A percentile compares a stretch with the other conserved stretches of the same genome.
Evolutionary conservation across 768 basidiomycete species (phyloP).

Genomic region (Inosperma sp.): DNA sequence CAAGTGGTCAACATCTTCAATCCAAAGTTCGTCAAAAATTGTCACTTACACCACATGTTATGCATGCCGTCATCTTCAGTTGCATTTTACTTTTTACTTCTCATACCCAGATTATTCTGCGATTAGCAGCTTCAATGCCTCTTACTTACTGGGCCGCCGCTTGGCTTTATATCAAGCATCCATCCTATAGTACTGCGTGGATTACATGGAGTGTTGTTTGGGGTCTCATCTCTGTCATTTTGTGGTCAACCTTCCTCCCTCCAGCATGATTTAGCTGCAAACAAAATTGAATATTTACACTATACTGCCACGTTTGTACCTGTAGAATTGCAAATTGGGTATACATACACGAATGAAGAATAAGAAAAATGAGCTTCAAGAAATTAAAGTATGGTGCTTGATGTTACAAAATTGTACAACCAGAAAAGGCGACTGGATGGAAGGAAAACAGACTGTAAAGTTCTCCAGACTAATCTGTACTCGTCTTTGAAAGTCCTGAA

Average conservation of each 20-base stretch:
- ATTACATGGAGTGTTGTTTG: constrained; percentile 75
- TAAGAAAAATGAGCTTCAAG: too few relatives aligned
- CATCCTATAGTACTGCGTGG: constrained; percentile 55
- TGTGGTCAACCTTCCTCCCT: constrained; percentile 85
- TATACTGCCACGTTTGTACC: constrained; percentile 10
- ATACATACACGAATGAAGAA: neutral
- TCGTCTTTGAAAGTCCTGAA: neutral
- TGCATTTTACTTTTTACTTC: constrained; percentile 68
- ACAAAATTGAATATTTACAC: too few relatives aligned
- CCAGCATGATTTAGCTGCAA: too few relatives aligned
- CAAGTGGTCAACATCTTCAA: neutral
- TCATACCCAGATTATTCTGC: constrained; percentile 83
- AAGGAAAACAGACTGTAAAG: too few relatives aligned
- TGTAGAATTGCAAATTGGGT: neutral
- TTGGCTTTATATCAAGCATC: constrained; percentile 49
- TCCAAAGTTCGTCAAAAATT: constrained; percentile 9
- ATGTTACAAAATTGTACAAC: too few relatives aligned
- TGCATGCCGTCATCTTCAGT: constrained; percentile 66
- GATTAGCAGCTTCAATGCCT: constrained; percentile 72
- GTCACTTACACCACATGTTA: constrained; percentile 61
- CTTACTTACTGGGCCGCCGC: constrained; percentile 85
- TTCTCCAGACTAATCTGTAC: too few relatives aligned
- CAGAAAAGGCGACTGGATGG: too few relatives aligned
- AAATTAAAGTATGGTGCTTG: too few relatives aligned
- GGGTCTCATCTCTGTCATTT: constrained; percentile 61